Base-by-base conservation (phyloP, 495 filamentous ascomycete genomes). In the Amphirosellinia nigrospora region DNA sequence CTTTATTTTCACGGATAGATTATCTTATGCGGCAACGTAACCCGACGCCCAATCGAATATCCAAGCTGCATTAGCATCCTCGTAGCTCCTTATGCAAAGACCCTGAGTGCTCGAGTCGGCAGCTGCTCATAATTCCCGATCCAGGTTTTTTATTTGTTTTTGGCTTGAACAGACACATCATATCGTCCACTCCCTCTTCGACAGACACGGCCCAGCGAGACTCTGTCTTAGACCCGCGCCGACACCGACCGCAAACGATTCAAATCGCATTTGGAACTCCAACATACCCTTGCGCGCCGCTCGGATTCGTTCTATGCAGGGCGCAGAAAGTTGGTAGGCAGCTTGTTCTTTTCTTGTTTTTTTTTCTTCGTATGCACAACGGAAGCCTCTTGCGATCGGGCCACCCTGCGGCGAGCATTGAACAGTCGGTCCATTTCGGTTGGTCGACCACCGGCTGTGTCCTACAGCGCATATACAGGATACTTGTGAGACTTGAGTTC, bases 151-250 rank as follows among this genome's bases (percentile, higher is more conserved):
- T n/a, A n/a, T n/a, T n/a, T n/a, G n/a, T n/a, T n/a, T n/a, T 23
- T 13, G 4, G 9, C 38, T 19, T 58, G 28, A 11, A 19, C 38
- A 45, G 26, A 58, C 26, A 67, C 65, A 39, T 36, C n/a, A 39
- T n/a, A 39, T 36, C 66, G 19, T 21, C 55, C 39, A 52, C 36
- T 62, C 66, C 13, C 21, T 52, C 45, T n/a, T 30, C 56, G 19
- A 38, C 46, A 30, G 46, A 38, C 46, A 15, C 63, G 39, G 32
- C 63, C 23, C 34, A n/a, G 46, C 63, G 63, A 65, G 32, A 65
- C 63, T 65, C n/a, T 62, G 66, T 68, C 66, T 68, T 7, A 68
- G 66, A 68, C 55, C 32, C 36, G 66, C 55, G 55, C 43, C 66
- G 55, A 61, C 32, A 61, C 30, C 66, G 66, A 68, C 66, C 45